phyloP scores from a whole-genome alignment of 2,329 filamentous ascomycete genomes.

The Aureobasidium sp. region DNA sequence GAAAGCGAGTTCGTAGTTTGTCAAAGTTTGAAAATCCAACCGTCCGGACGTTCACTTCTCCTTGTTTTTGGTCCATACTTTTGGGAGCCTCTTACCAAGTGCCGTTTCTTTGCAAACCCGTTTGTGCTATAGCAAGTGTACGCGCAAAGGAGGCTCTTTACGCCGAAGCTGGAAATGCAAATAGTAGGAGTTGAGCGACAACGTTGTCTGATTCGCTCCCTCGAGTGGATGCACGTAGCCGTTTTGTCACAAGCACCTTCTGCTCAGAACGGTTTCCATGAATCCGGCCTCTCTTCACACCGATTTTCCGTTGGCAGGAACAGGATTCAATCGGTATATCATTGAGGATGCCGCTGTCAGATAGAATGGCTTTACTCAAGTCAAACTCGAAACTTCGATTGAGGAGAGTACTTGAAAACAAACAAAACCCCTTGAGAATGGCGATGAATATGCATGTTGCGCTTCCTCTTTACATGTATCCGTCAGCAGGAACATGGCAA shows the following conservation, averaged over 20 bases:
- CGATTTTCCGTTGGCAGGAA: background rate
- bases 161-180: background rate
- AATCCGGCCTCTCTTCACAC: background rate
- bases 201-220: background rate
- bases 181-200: background rate
- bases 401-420: background rate
- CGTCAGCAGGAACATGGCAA: constrained; percentile 20
- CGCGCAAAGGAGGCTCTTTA: background rate
- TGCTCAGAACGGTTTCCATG: background rate
- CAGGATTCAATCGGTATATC: background rate
- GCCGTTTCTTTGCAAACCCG: too few species aligned
- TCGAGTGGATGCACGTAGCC: background rate
- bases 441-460: constrained; percentile 8
- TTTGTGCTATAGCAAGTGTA: background rate
- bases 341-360: background rate
- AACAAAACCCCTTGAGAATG: background rate
- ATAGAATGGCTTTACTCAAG: background rate
- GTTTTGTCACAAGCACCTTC: background rate
- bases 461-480: constrained; percentile 27
- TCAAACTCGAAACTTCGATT: background rate
- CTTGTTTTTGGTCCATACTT: background rate
- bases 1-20: background rate
- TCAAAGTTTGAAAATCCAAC: background rate
- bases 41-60: background rate
- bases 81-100: background rate